Evolutionary conservation across 345 rosid genomes (phyloP).

Genomic region (Citrus medica): DNA sequence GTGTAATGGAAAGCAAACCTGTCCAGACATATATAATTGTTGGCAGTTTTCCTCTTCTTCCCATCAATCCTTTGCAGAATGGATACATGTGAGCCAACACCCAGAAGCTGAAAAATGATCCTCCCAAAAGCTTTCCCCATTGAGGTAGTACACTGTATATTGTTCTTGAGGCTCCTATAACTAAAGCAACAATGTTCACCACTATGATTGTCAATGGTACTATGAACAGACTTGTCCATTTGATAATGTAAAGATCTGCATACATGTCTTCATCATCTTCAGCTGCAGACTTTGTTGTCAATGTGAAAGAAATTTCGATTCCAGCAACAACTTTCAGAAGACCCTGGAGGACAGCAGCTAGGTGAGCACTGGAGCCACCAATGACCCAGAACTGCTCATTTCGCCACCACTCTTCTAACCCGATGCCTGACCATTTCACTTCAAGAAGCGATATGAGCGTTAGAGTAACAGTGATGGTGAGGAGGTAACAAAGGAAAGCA

Average conservation of each 20-base stretch:
- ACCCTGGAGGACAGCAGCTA: constrained; percentile 81
- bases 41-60: constrained; percentile 82
- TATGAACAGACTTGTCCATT: constrained; percentile 86
- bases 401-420: constrained; percentile 87
- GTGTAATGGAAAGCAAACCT: constrained; percentile 63
- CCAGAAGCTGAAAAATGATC: constrained; percentile 82
- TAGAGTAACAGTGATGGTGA: constrained; percentile 56
- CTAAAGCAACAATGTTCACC: constrained; percentile 61
- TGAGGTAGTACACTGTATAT: constrained; percentile 82
- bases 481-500: constrained; percentile 66
- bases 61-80: constrained; percentile 77
- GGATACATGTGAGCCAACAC: constrained; percentile 89
- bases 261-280: constrained; percentile 74
- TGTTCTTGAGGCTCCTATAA: constrained; percentile 67
- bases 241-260: constrained; percentile 79
- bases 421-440: constrained; percentile 86
- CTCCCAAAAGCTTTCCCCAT: constrained; percentile 86
- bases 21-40: constrained; percentile 85
- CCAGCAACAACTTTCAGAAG: constrained; percentile 78
- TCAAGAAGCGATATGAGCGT: constrained; percentile 72
- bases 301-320: constrained; percentile 77
- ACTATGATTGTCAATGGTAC: constrained; percentile 79
- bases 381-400: constrained; percentile 95
- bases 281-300: constrained; percentile 63
- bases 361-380: constrained; percentile 91